A percentile compares a stretch with the other conserved stretches of the same genome.
Conservation (phyloP, 768 basidiomycete genomes). For the Panaeolus papilionaceus region DNA sequence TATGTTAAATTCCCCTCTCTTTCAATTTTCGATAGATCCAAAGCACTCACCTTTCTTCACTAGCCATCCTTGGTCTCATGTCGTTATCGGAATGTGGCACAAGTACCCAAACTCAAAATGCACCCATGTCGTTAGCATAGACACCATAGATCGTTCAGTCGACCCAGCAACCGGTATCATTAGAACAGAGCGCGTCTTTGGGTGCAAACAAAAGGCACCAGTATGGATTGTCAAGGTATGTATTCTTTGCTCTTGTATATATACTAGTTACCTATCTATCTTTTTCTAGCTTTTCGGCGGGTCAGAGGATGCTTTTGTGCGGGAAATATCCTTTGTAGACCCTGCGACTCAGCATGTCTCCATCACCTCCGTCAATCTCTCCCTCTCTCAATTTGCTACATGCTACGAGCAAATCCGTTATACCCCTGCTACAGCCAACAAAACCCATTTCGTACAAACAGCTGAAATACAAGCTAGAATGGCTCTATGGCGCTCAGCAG, state of each 20-base stretch:
- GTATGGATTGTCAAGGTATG: slow-evolving; percentile 90
- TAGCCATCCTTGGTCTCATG: slow-evolving; percentile 91
- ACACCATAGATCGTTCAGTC: slow-evolving; percentile 85
- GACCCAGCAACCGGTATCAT: slow-evolving; percentile 88
- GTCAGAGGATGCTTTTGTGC: slow-evolving; percentile 92
- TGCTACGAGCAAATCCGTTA: slow-evolving; percentile 93
- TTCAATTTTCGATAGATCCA: slow-evolving; percentile 18
- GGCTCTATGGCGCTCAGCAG: slow-evolving; percentile 80
- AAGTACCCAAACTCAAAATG: slow-evolving; percentile 97
- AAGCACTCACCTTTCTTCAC: slow-evolving; percentile 21
- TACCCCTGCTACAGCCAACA: slow-evolving; percentile 63
- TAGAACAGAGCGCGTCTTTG: slow-evolving; percentile 88
- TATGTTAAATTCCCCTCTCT: slow-evolving; percentile 45
- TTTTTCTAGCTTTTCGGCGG: slow-evolving; percentile 82
- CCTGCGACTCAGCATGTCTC: slow-evolving; percentile 81
- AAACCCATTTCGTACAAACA: slow-evolving; percentile 86
- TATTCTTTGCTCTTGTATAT: slow-evolving; percentile 29
- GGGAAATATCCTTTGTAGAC: slow-evolving; percentile 94
- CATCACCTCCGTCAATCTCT: slow-evolving; percentile 92
- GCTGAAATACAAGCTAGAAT: slow-evolving; percentile 89
- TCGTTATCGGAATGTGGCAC: slow-evolving; percentile 92
- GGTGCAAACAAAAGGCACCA: slow-evolving; percentile 93
- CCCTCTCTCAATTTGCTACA: slow-evolving; percentile 92
- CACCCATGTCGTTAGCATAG: slow-evolving; percentile 86
- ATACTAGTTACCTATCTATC: slow-evolving; percentile 14